Conservation (phyloP, 768 basidiomycete genomes). For the Termitomyces sp. region DNA sequence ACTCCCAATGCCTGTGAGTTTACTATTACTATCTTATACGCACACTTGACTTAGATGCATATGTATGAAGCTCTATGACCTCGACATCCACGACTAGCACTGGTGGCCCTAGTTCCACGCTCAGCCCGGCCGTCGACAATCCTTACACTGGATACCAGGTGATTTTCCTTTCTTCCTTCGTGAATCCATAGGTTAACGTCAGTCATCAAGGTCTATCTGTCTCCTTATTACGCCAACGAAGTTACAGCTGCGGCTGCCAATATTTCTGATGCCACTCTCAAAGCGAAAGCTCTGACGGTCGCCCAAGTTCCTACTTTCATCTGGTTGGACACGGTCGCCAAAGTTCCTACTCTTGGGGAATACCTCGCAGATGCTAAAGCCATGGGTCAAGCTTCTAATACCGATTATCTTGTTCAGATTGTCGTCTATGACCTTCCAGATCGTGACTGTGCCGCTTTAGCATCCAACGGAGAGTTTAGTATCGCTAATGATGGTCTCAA, state of each 20-base stretch:
- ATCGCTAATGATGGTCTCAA: slow-evolving; percentile 54
- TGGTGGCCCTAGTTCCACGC: not conserved
- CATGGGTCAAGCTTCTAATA: slow-evolving; percentile 39
- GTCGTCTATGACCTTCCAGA: slow-evolving; percentile 61
- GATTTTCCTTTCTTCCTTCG: slow-evolving; percentile 5
- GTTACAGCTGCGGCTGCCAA: slow-evolving; percentile 44
- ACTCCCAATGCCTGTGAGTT: slow-evolving; percentile 41
- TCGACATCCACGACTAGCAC: slow-evolving; percentile 2
- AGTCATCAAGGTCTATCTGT: slow-evolving; percentile 40
- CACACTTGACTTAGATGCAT: not conserved
- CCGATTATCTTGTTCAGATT: slow-evolving; percentile 50
- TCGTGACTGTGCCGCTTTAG: slow-evolving; percentile 62
- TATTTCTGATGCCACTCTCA: slow-evolving; percentile 48
- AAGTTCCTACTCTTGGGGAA: slow-evolving; percentile 50
- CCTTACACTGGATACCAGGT: slow-evolving; percentile 53
- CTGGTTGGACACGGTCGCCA: slow-evolving; percentile 57
- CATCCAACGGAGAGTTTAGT: slow-evolving; percentile 64
- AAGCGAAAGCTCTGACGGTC: slow-evolving; percentile 49
- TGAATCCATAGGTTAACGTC: not conserved
- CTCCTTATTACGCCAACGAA: slow-evolving; percentile 56
- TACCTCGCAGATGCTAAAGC: slow-evolving; percentile 54
- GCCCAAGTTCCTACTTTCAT: slow-evolving; percentile 63
- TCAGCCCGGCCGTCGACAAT: slow-evolving; percentile 35
- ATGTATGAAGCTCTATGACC: slow-evolving; percentile 10
- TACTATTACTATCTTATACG: not conserved